A percentile compares a stretch with the other conserved stretches of the same genome.
These are phyloP conservation scores for Fragaria iinumae DNA, from an alignment of 306 rosid species.

Conservation along the genomic window DNA sequence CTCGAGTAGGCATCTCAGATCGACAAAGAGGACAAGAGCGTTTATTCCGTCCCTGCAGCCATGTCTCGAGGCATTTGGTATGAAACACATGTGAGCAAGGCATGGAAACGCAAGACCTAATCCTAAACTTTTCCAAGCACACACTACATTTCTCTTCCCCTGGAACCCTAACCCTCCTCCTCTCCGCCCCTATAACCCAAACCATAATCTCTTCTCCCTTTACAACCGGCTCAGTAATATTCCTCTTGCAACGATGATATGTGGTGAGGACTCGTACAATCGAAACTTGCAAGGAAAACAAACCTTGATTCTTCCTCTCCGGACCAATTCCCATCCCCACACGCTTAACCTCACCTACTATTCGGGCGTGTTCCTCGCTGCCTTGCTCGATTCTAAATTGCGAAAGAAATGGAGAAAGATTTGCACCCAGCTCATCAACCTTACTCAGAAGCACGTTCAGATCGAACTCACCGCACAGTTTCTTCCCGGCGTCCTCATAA, in stretches of 20 bases:
- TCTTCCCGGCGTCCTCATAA: not conserved
- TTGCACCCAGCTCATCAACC: not conserved
- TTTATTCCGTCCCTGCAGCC: not conserved
- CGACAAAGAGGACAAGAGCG: not conserved
- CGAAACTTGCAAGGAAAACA: not conserved
- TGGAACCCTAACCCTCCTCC: not conserved
- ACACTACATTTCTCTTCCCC: not conserved
- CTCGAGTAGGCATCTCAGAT: not conserved
- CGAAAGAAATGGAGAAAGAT: not conserved
- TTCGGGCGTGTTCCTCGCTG: not conserved
- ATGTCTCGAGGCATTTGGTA: not conserved
- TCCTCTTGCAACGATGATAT: not conserved
- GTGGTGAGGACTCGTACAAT: not conserved
- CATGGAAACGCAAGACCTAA: not conserved
- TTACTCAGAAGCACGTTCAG: not conserved
- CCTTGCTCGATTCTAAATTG: not conserved
- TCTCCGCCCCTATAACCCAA: not conserved
- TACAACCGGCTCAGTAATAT: not conserved
- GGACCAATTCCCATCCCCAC: not conserved
- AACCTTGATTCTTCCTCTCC: not conserved
- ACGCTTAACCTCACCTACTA: not conserved
- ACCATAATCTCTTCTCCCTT: not conserved
- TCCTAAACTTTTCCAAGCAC: not conserved
- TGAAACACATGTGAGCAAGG: not conserved
- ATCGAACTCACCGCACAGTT: not conserved